These are phyloP conservation scores for Epichloe bromicola DNA, from an alignment of 2,329 filamentous ascomycete species.

Conservation along the genomic window DNA sequence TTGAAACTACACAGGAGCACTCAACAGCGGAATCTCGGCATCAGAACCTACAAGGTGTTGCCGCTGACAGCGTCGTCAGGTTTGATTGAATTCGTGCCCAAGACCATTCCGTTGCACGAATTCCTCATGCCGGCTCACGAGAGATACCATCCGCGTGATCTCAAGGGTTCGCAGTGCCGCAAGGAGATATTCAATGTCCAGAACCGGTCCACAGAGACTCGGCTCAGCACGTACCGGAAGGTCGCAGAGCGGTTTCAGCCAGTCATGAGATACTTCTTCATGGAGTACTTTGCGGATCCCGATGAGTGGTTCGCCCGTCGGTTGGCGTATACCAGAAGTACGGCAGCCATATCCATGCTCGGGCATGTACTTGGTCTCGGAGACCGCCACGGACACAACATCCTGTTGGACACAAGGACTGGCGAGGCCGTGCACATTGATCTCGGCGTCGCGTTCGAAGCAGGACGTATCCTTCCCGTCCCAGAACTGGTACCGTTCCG, in stretches of 20 bases:
- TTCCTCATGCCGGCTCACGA: conserved; percentile 86
- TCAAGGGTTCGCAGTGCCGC: conserved; percentile 62
- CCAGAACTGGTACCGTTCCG: conserved; percentile 95
- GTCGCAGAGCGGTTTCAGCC: conserved; percentile 77
- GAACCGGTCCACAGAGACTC: conserved; percentile 52
- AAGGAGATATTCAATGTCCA: conserved; percentile 68
- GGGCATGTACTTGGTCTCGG: conserved; percentile 87
- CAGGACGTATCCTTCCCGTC: conserved; percentile 85
- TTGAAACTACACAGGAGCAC: conserved; percentile 77
- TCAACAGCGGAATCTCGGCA: conserved; percentile 74
- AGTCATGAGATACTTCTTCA: conserved; percentile 93
- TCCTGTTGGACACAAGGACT: conserved; percentile 75
- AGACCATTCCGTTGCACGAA: conserved; percentile 85
- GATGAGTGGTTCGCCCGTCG: conserved; percentile 92
- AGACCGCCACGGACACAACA: conserved; percentile 93
- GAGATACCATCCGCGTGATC: conserved; percentile 72
- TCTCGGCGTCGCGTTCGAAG: conserved; percentile 92
- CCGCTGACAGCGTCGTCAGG: conserved; percentile 76
- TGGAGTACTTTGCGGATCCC: conserved; percentile 84
- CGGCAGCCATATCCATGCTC: conserved; percentile 88
- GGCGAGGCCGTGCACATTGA: conserved; percentile 97
- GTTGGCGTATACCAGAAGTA: conserved; percentile 83
- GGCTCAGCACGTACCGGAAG: conserved; percentile 63
- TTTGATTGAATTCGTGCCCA: conserved; percentile 91
- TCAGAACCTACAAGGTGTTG: conserved; percentile 94